Evolutionary conservation across 257 asterid species (phyloP), one percentile per base, ranked within the genome.

Genomic region (Lycium ferocissimum): DNA sequence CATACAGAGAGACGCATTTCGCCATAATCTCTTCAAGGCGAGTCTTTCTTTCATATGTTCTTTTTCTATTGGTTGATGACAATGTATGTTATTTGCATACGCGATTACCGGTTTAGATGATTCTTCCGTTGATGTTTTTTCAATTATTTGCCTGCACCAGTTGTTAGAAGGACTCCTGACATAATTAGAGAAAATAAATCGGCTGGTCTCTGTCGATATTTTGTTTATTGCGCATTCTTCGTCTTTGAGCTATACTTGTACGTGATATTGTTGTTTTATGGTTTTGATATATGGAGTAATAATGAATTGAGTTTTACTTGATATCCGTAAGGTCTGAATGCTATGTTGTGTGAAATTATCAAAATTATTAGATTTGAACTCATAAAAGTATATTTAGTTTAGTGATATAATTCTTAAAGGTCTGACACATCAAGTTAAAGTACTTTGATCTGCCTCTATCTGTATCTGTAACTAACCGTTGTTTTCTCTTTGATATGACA

Each of bases 11-110:
- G 14, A 6, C 9, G 81, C n/a, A 73, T 22, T 22, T 53, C 22
- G 82, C 5, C 82, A 26, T 13, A 7, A 76, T 76, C 65, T 76
- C 65, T 51, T 53, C 47, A 82, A 83, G 73, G 89, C 76, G 7
- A 82, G 88, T 66, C 17, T 18, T 14, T 26, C 14, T 12, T 37
- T 37, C 73, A 66, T 33, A 10, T 33, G 73, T 7, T 35, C 1
- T 1, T 51, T 51, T 76, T 15, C 49, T 67, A 67, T 22, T 0
- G 26, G 22, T 13, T 76, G 22, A 51, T 7, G 63, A 51, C 40
- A 53, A 53, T 26, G 17, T 53, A 5, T 26, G 65, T 2, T 9
- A 78, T 43, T 69, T 35, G 20, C 7, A 37, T 7, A 1, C 14
- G 49, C n/a, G 10, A 14, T 67, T 67, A 14, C 51, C 76, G 76